These are phyloP conservation scores for Alternaria brassicicola DNA, from an alignment of 2,329 filamentous ascomycete genomes.

Conservation along the genomic window DNA sequence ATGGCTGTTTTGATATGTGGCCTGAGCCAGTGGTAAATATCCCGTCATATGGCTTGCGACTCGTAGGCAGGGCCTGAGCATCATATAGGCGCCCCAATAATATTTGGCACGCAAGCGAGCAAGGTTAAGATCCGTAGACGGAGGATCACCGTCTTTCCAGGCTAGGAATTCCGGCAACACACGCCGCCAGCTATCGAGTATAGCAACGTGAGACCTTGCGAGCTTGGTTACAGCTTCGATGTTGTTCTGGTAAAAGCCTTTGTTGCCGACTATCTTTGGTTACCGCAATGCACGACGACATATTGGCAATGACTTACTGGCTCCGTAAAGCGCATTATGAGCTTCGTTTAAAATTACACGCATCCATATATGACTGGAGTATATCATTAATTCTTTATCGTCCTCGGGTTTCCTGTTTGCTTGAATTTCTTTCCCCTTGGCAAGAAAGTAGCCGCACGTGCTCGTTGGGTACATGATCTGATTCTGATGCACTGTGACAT, in stretches of 20 bases:
- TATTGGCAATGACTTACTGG: constrained; percentile 14
- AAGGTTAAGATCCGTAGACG: constrained; percentile 75
- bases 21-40: constrained; percentile 37
- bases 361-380: constrained; percentile 65
- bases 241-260: constrained; percentile 43
- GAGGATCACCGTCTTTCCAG: constrained; percentile 71
- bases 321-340: constrained; percentile 61
- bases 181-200: constrained; percentile 60
- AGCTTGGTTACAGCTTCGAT: constrained; percentile 36
- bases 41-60: constrained; percentile 61
- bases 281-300: too few relatives aligned
- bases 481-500: constrained; percentile 62
- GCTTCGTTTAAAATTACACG: constrained; percentile 62
- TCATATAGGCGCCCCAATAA: constrained; percentile 89
- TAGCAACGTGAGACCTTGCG: constrained; percentile 45
- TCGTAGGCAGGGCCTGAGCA: constrained; percentile 77
- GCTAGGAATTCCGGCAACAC: constrained; percentile 59
- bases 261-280: constrained; percentile 13
- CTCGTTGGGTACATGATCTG: constrained; percentile 71
- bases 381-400: constrained; percentile 56
- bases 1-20: neutral
- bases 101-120: constrained; percentile 91
- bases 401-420: constrained; percentile 6
- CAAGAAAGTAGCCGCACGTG: constrained; percentile 52
- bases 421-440: constrained; percentile 10